These are phyloP conservation scores for Exophiala sp. DNA, from an alignment of 2,329 filamentous ascomycete genomes.

Conservation along the genomic window DNA sequence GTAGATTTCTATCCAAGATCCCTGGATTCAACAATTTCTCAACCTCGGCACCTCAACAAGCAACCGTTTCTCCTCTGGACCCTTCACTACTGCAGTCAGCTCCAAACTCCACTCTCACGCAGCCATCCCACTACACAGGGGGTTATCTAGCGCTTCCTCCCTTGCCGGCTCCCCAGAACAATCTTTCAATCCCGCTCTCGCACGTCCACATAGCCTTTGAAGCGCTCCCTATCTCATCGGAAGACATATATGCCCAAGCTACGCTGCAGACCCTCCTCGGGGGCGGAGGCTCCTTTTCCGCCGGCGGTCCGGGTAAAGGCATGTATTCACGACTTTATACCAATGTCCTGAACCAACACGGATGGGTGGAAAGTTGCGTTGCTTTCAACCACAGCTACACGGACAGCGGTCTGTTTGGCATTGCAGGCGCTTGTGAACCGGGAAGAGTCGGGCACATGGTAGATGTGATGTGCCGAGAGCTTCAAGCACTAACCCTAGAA, in stretches of 20 bases:
- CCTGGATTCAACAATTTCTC: constrained; percentile 88
- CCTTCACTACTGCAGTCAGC: constrained; percentile 41
- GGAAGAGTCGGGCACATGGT: constrained; percentile 75
- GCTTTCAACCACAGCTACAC: constrained; percentile 98
- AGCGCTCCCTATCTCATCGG: constrained; percentile 79
- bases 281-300: constrained; percentile 92
- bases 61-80: constrained; percentile 52
- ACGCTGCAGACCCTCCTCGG: constrained; percentile 93
- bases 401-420: constrained; percentile 91
- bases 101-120: constrained; percentile 52
- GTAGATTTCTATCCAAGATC: constrained; percentile 68
- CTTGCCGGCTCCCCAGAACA: constrained; percentile 70
- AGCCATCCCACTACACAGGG: constrained; percentile 79
- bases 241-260: constrained; percentile 93
- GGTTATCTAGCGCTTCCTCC: constrained; percentile 82
- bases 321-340: constrained; percentile 99
- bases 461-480: constrained; percentile 88
- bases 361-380: constrained; percentile 92
- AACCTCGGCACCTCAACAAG: constrained; percentile 60
- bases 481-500: constrained; percentile 70
- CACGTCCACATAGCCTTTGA: constrained; percentile 96
- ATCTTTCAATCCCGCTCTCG: constrained; percentile 71
- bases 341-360: constrained; percentile 94
- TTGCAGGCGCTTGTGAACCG: constrained; percentile 78
- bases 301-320: constrained; percentile 92